phyloP scores from a whole-genome alignment of 768 basidiomycete species.

The Galerina marginata region DNA sequence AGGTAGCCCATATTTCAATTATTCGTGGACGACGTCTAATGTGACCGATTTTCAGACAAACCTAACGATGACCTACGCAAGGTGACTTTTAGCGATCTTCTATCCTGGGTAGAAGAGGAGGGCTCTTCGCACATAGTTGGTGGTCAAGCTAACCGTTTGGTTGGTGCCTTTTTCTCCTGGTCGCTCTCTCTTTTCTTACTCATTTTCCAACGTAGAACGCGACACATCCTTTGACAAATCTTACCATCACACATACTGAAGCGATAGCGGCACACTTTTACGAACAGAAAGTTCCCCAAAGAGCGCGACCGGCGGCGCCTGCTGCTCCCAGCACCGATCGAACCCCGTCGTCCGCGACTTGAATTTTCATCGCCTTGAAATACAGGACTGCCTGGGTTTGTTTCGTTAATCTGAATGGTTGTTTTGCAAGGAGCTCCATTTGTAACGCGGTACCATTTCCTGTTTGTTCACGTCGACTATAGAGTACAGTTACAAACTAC shows the following conservation, averaged over 20 bases:
- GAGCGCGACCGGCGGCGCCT: background rate
- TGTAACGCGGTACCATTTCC: too few species aligned
- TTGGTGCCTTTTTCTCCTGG: conserved; percentile 13
- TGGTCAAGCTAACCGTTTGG: conserved; percentile 32
- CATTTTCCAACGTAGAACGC: conserved; percentile 29
- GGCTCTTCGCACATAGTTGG: conserved; percentile 34
- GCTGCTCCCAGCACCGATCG: background rate
- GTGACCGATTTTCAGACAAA: conserved; percentile 13
- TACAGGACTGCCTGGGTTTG: too few species aligned
- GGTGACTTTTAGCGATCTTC: conserved; percentile 24
- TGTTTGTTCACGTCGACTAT: too few species aligned
- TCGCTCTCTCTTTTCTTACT: background rate
- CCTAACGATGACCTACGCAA: conserved; percentile 27
- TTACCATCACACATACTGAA: conserved; percentile 43
- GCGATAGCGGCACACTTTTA: conserved; percentile 36
- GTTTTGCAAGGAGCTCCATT: too few species aligned
- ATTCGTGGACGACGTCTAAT: background rate
- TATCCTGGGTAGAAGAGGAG: conserved; percentile 41
- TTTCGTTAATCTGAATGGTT: too few species aligned
- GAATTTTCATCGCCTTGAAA: too few species aligned
- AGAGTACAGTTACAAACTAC: too few species aligned
- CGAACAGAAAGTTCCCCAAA: conserved; percentile 22
- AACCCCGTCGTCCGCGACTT: too few species aligned
- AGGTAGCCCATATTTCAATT: conserved; percentile 4
- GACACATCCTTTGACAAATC: conserved; percentile 40